Base-by-base conservation (phyloP, 176 grass and related monocot genomes). In the Juncus inflexus region DNA sequence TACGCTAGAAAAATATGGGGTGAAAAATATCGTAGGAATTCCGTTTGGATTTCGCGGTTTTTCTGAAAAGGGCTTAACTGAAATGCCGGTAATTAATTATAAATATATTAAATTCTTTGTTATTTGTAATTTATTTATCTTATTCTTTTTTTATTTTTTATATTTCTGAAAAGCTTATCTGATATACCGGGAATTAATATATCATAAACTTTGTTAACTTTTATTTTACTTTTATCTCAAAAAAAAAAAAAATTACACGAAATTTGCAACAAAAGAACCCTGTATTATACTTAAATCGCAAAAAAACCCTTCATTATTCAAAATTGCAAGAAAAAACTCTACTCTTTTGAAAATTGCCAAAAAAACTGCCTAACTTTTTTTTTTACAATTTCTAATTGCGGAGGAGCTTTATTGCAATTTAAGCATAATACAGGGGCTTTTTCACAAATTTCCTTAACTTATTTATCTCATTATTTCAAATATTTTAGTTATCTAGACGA, bases 1-100 rank as follows among this genome's bases (percentile, higher is more conserved):
- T 73, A 89, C 94, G 50, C 94, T 92, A 65, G 94, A 92, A 57
- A 97, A 89, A 84, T 99, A 99, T 65, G 94, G 85, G 9, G 94
- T 92, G 50, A 92, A 89, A 78, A 92, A 99, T 69, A 99, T 99
- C 72, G 80, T 92, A 65, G 94, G 88, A 62, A 92, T 99, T 72
- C 94, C 86, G 13, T 90, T 79, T 61, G 88, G 94, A 60, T 99
- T 86, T 69, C 83, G 85, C 61, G 94, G 94, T 73, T 99, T 99
- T 89, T 83, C 84, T 69, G 80, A 99, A 65, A 52, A 80, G 35
- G 65, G 80, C 28, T 86, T 99, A 80, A 67, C 72, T 15, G 88
- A 99, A 99, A 77, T 99, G 55, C 79, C 72, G 3, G 94, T 90
- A 77, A 86, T 28, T 28, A 28, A 28, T 28, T 28, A 28, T 28